These are phyloP conservation scores for Epichloe amarillans DNA, from an alignment of 2,329 filamentous ascomycete genomes.

Conservation along the genomic window DNA sequence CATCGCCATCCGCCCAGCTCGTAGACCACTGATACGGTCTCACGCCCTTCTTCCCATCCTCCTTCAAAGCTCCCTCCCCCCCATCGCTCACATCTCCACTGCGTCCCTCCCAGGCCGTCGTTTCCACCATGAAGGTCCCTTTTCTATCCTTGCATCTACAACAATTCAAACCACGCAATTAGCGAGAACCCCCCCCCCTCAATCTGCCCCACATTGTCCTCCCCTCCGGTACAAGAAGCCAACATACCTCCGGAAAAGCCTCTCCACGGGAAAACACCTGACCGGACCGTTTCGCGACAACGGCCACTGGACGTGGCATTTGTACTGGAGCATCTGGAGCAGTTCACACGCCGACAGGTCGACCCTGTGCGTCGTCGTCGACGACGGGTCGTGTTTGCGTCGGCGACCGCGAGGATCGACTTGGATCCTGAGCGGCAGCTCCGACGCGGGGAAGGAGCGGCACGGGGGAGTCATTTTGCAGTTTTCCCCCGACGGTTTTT, in stretches of 20 bases:
- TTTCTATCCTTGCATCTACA: constrained; percentile 45
- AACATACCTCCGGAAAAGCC: constrained; percentile 46
- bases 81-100: constrained; percentile 2
- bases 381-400: constrained; percentile 32
- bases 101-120: constrained; percentile 46
- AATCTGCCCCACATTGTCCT: constrained; percentile 2
- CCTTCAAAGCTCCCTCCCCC: background rate
- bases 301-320: constrained; percentile 40
- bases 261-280: constrained; percentile 42
- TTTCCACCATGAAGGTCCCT: constrained; percentile 47
- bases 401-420: constrained; percentile 33
- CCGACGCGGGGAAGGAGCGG: constrained; percentile 36
- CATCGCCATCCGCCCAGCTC: constrained; percentile 22
- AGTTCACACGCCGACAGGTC: constrained; percentile 43
- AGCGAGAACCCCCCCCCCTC: background rate
- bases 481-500: too few species aligned
- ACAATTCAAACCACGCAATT: constrained; percentile 2
- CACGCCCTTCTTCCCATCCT: constrained; percentile 1
- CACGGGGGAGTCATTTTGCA: constrained; percentile 43
- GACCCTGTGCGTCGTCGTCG: constrained; percentile 23
- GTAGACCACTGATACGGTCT: constrained; percentile 21
- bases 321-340: constrained; percentile 46
- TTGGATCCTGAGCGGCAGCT: constrained; percentile 38
- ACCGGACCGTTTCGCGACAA: constrained; percentile 32
- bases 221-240: background rate